phyloP scores from a whole-genome alignment of 2,329 filamentous ascomycete genomes.

The Talaromyces piceae region DNA sequence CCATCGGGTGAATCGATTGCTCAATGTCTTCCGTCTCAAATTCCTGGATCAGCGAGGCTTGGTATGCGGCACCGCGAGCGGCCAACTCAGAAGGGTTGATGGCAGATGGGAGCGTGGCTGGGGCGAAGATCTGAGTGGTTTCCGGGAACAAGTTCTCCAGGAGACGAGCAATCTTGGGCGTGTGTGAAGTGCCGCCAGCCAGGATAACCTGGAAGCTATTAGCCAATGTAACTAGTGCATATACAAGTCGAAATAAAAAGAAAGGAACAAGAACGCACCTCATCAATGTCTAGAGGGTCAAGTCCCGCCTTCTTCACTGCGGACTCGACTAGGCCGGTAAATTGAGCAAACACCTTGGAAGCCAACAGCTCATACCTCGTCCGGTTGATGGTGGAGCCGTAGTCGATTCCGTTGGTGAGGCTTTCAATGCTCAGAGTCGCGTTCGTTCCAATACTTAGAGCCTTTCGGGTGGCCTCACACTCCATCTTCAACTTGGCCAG shows the following conservation, averaged over 20 bases:
- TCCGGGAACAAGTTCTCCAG: constrained; percentile 73
- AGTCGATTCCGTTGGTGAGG: constrained; percentile 82
- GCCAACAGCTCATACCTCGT: constrained; percentile 85
- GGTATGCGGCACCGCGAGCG: constrained; percentile 85
- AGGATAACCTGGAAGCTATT: constrained; percentile 60
- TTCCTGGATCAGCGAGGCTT: constrained; percentile 88
- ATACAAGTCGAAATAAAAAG: neutral
- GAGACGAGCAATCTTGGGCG: constrained; percentile 81
- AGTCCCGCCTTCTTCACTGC: constrained; percentile 87
- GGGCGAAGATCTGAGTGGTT: constrained; percentile 70
- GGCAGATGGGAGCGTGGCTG: constrained; percentile 66
- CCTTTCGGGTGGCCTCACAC: constrained; percentile 84
- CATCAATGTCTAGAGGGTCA: constrained; percentile 86
- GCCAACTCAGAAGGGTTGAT: constrained; percentile 91
- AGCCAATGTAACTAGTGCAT: no score
- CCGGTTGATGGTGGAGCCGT: constrained; percentile 84
- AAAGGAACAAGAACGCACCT: constrained; percentile 37
- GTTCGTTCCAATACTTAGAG: constrained; percentile 78
- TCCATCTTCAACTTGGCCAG: constrained; percentile 90
- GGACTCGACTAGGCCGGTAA: constrained; percentile 76
- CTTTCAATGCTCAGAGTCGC: constrained; percentile 91
- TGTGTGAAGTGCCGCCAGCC: constrained; percentile 85
- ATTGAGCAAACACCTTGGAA: constrained; percentile 78
- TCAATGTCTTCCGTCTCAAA: constrained; percentile 92
- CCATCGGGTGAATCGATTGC: constrained; percentile 89